phyloP scores from a whole-genome alignment of 2,329 filamentous ascomycete species.

The Fusarium sp. region DNA sequence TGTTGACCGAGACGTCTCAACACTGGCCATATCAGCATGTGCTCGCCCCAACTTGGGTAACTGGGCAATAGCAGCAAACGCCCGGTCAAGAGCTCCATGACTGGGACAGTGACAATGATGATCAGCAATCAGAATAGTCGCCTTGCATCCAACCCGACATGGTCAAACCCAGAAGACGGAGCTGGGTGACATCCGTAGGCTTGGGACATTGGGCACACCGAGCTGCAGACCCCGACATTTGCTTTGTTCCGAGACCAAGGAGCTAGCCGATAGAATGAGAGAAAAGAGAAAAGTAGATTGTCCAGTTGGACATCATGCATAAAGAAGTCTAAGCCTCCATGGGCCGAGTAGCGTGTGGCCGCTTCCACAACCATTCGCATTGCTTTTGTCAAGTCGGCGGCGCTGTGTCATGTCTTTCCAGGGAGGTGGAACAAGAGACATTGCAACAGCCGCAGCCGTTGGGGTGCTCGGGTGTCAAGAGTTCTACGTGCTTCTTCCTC shows the following conservation, averaged over 20 bases:
- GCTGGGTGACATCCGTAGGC: slow-evolving; percentile 14
- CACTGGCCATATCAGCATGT: background rate
- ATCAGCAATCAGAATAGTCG: slow-evolving; percentile 21
- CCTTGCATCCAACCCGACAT: slow-evolving; percentile 27
- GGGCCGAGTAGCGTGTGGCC: slow-evolving; percentile 11
- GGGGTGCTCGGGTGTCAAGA: background rate
- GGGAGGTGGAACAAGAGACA: background rate
- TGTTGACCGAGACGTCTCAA: slow-evolving; percentile 1
- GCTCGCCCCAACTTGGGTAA: background rate
- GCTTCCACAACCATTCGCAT: slow-evolving; percentile 8
- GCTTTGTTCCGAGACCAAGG: slow-evolving; percentile 6
- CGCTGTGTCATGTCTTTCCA: slow-evolving; percentile 1
- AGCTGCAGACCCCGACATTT: slow-evolving; percentile 16
- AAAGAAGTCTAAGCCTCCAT: slow-evolving; percentile 9
- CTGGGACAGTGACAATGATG: slow-evolving; percentile 21
- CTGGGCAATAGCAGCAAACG: background rate
- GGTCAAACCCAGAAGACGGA: slow-evolving; percentile 12
- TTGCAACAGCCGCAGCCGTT: background rate
- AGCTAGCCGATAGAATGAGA: slow-evolving; percentile 20
- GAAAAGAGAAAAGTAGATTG: slow-evolving; percentile 23
- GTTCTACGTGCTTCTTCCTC: slow-evolving; percentile 2
- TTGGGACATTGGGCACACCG: slow-evolving; percentile 16
- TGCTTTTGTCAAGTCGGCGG: slow-evolving; percentile 31
- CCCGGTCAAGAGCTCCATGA: slow-evolving; percentile 1
- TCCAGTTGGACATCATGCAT: slow-evolving; percentile 19